Evolutionary conservation across 1,139 yeast genomes (phyloP), one percentile per base, ranked within the genome.

Genomic region (Arxiozyma heterogenica): DNA sequence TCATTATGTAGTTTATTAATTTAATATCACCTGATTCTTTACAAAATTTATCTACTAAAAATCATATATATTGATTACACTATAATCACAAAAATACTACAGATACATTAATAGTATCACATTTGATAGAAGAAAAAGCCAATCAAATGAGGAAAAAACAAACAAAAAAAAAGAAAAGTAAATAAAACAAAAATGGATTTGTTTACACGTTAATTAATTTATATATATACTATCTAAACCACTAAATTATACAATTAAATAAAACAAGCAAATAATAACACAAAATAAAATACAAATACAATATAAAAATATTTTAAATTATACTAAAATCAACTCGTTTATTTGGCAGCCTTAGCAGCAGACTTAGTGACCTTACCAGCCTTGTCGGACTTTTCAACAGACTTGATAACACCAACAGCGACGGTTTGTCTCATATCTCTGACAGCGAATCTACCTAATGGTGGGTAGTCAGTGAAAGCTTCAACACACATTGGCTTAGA

Each of bases 331-430:
- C 18, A 44, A 44, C 27, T 44, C 25, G 27, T 12, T 86, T 91
- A 91, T 84, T 91, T 91, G 75, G 86, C 85, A 78, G 97, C 97
- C 90, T 93, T 93, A 74, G 79, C 84, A 76, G 98, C 98, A 79
- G 98, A 95, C 91, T 93, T 93, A 93, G 98, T 93, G 72, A 93
- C 96, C 93, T 93, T 93, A 82, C 95, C 95, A 73, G 89, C 88
- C 71, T 75, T 76, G 81, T 85, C 94, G 66, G 94, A 74, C 88
- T 93, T 93, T 75, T 83, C 96, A 73, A 93, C 98, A 69, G 94
- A 80, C 88, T 91, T 91, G 93, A 91, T 89, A 76, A 91, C 97
- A 89, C 97, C 98, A 76, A 91, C 97, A 75, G 97, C 97, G 72
- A 91, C 98, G 69, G 97, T 90, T 81, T 89, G 96, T 86, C 97